These are phyloP conservation scores for Lactuca saligna DNA, from an alignment of 129 eudicot genomes.

Conservation along the genomic window DNA sequence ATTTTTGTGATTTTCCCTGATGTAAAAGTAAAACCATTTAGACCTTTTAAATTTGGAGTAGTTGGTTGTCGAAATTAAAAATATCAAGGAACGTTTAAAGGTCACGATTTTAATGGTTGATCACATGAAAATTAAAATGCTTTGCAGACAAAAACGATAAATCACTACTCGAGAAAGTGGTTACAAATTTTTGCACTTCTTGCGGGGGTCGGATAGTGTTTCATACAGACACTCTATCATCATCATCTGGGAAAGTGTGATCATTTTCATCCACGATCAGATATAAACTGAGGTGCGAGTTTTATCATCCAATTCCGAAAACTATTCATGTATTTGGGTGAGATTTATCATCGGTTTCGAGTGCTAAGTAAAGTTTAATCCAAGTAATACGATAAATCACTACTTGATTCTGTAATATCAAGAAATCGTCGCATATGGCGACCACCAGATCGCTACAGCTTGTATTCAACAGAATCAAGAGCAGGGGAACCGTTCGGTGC, in stretches of 20 bases:
- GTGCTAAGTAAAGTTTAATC: neutral
- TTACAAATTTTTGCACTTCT: neutral
- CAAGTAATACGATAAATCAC: constrained; percentile 2
- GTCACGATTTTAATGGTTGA: neutral
- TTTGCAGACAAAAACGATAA: constrained; percentile 4
- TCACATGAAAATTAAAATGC: constrained; percentile 7
- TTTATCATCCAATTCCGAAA: neutral
- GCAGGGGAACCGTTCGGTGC: constrained; percentile 25
- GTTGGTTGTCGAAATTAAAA: too few relatives aligned
- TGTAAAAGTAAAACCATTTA: too few relatives aligned
- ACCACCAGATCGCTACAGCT: constrained; percentile 42
- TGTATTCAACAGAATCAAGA: constrained; percentile 30
- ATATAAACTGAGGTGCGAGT: neutral
- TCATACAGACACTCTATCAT: constrained; percentile 20
- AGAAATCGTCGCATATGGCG: constrained; percentile 38
- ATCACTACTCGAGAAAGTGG: neutral
- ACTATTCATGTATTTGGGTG: neutral
- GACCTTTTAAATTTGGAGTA: too few relatives aligned
- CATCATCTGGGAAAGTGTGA: neutral
- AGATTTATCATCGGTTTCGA: neutral
- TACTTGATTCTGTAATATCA: constrained; percentile 2
- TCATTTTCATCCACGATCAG: neutral
- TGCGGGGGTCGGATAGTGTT: constrained; percentile 5
- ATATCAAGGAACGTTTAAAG: neutral
- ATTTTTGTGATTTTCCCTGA: too few relatives aligned